phyloP scores from a whole-genome alignment of 176 grass and related monocot species.

The Hyparrhenia diplandra region DNA sequence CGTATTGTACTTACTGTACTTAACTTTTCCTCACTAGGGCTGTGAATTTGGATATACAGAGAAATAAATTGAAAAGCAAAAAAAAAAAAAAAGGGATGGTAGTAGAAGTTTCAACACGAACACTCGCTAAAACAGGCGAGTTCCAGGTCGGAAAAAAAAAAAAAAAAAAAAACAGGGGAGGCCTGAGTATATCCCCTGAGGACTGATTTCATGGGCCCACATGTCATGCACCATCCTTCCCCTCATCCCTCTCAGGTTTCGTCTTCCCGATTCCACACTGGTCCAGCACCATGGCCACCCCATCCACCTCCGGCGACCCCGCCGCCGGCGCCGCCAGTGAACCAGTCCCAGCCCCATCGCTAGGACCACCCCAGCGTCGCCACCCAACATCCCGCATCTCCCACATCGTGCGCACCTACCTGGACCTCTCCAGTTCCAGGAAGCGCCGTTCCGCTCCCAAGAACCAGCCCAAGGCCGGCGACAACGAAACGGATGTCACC shows the following conservation, averaged over 20 bases:
- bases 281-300: slow-evolving; percentile 29
- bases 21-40: too few relatives aligned
- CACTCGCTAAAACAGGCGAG: too few relatives aligned
- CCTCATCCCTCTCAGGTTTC: neutral
- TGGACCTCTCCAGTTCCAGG: slow-evolving; percentile 37
- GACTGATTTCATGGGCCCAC: neutral
- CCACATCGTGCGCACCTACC: slow-evolving; percentile 48
- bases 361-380: neutral
- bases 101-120: too few relatives aligned
- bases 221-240: neutral
- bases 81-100: too few relatives aligned
- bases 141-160: too few relatives aligned
- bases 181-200: neutral
- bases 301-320: slow-evolving; percentile 3
- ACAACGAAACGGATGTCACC: neutral
- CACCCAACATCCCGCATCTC: slow-evolving; percentile 27
- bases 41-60: too few relatives aligned
- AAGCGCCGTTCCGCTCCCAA: slow-evolving; percentile 39
- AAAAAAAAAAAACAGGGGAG: too few relatives aligned
- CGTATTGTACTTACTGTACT: too few relatives aligned
- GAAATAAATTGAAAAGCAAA: too few relatives aligned
- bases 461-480: slow-evolving; percentile 27
- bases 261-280: slow-evolving; percentile 8
- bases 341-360: neutral
- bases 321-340: neutral